Evolutionary conservation across 1,284 basidiomycete species (phyloP).

Genomic region (Neolentinus lepideus): DNA sequence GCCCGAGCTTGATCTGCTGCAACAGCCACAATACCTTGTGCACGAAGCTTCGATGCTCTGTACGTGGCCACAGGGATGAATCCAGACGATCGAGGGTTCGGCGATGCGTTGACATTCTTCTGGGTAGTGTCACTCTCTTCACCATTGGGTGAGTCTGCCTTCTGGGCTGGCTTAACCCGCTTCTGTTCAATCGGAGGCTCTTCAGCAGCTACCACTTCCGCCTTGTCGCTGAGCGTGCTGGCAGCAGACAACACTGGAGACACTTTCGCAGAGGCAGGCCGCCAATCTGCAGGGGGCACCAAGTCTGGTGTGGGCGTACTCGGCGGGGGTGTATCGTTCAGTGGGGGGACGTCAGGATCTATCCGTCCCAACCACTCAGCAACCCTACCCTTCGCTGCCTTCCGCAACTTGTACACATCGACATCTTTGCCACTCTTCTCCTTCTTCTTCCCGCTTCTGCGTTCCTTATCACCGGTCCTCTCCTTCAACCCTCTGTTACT

Average conservation of each 20-base stretch:
- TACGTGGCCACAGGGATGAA: slow-evolving; percentile 59
- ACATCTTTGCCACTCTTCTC: slow-evolving; percentile 17
- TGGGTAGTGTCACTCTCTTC: neutral
- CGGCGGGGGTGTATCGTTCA: slow-evolving; percentile 10
- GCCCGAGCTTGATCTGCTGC: neutral
- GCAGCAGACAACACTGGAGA: neutral
- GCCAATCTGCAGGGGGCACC: slow-evolving; percentile 16
- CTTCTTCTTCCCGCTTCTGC: slow-evolving; percentile 9
- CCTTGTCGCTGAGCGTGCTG: neutral
- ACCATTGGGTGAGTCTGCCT: neutral
- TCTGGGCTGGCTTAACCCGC: neutral
- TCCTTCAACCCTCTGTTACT: neutral
- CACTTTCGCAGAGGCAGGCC: slow-evolving; percentile 5
- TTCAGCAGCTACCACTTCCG: neutral
- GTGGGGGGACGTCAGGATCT: slow-evolving; percentile 41
- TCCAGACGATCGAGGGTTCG: slow-evolving; percentile 67
- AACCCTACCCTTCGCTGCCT: slow-evolving; percentile 60
- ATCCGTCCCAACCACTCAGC: slow-evolving; percentile 69
- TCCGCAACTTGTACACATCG: slow-evolving; percentile 32
- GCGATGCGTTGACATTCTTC: slow-evolving; percentile 21
- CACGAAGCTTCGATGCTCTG: slow-evolving; percentile 9
- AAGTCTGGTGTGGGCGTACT: slow-evolving; percentile 16
- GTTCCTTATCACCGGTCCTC: slow-evolving; percentile 4
- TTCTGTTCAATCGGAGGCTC: too few relatives aligned
- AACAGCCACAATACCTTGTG: neutral